A percentile compares a stretch with the other conserved stretches of the same genome.
These are phyloP conservation scores for Fusarium sp. DNA, from an alignment of 2,329 filamentous ascomycete species.

Conservation along the genomic window DNA sequence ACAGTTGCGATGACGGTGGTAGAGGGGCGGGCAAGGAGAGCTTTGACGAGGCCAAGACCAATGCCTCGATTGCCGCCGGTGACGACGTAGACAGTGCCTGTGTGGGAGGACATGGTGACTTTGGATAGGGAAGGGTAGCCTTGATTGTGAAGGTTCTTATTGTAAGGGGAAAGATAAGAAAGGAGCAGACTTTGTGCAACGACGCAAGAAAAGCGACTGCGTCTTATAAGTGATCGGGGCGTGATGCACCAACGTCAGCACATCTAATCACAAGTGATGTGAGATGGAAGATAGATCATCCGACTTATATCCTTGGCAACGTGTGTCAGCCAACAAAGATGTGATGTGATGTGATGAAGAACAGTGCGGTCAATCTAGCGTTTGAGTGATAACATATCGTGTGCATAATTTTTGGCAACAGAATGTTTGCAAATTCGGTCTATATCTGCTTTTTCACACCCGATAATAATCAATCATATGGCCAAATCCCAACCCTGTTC, in stretches of 20 bases:
- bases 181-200: neutral
- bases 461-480: no score
- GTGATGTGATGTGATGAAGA: neutral
- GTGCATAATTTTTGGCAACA: no score
- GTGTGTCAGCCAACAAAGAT: no score
- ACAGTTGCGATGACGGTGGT: constrained; percentile 61
- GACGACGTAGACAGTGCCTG: constrained; percentile 53
- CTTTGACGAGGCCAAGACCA: constrained; percentile 53
- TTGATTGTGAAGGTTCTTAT: accelerated
- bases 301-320: neutral
- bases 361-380: no score
- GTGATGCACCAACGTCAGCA: neutral
- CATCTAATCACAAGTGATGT: accelerated
- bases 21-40: constrained; percentile 63
- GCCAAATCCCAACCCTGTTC: no score
- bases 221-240: constrained; percentile 4
- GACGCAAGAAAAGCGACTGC: neutral
- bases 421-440: no score
- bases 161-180: accelerated
- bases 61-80: constrained; percentile 59
- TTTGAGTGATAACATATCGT: no score
- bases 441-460: no score
- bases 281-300: constrained; percentile 7
- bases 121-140: accelerated
- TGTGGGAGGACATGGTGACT: constrained; percentile 3